Conservation (phyloP, 2,329 filamentous ascomycete species). For the Fusarium pilosicola region DNA sequence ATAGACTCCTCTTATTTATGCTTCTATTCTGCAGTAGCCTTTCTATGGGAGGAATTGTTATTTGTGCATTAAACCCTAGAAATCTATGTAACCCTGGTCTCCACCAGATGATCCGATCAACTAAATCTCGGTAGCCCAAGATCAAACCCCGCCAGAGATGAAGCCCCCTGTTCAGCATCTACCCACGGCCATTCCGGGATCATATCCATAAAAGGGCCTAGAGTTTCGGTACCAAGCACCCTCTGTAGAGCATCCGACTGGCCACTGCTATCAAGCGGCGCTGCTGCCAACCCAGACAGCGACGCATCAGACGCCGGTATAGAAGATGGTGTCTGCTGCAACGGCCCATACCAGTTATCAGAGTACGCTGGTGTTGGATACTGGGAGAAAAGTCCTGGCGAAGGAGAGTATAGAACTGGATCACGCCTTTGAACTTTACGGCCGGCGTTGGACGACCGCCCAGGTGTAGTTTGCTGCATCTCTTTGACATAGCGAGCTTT, state of each 20-base stretch:
- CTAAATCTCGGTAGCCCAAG: neutral
- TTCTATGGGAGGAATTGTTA: rapidly evolving
- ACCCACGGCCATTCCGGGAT: neutral
- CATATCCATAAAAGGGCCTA: neutral
- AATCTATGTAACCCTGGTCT: rapidly evolving
- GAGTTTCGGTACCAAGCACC: neutral
- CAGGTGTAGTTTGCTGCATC: neutral
- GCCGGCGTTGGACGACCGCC: rapidly evolving
- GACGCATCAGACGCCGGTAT: neutral
- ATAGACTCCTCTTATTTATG: neutral
- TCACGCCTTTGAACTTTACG: neutral
- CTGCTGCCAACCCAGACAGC: rapidly evolving
- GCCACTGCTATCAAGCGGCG: neutral
- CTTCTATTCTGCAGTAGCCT: no score
- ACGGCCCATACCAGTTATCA: neutral
- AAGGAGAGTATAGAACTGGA: neutral
- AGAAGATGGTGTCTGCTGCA: neutral
- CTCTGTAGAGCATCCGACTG: neutral
- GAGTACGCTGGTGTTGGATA: neutral
- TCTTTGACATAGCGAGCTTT: neutral
- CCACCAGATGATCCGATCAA: neutral
- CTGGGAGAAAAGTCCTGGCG: neutral
- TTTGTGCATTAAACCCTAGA: rapidly evolving
- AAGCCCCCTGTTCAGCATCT: neutral
- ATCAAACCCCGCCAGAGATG: neutral